Percentiles rank a stretch among this genome's conserved stretches.
These are phyloP conservation scores for Arabidopsis arenosa DNA, from an alignment of 345 rosid species.

Conservation along the genomic window DNA sequence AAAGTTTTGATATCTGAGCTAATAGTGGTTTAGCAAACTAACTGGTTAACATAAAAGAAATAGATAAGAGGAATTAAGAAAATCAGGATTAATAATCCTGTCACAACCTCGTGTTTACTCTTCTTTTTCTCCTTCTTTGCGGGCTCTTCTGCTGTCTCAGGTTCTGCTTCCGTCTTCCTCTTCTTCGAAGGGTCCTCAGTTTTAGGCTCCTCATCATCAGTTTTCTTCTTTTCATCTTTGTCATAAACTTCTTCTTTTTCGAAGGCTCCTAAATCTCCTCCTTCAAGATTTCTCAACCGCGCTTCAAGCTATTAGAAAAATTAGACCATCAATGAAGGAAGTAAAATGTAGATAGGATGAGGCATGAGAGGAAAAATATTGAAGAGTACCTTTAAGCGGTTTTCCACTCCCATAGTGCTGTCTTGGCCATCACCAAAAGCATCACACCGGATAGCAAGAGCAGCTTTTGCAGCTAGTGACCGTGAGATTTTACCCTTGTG, in stretches of 20 bases:
- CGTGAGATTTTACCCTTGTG: constrained; percentile 84
- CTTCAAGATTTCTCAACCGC: constrained; percentile 76
- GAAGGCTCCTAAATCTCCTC: constrained; percentile 67
- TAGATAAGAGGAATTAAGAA: too few relatives aligned
- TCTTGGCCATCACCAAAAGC: constrained; percentile 86
- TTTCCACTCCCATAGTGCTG: constrained; percentile 78
- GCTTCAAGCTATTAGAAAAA: constrained; percentile 66
- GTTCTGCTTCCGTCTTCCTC: constrained; percentile 44
- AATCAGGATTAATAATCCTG: background rate
- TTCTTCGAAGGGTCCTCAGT: constrained; percentile 40
- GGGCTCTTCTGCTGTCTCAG: constrained; percentile 32
- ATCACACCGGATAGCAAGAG: constrained; percentile 77
- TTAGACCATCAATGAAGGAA: background rate
- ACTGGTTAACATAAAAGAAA: too few relatives aligned
- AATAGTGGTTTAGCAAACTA: too few relatives aligned
- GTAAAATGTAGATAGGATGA: background rate
- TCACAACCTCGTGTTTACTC: constrained; percentile 44
- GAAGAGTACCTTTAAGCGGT: constrained; percentile 67
- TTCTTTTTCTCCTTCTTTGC: constrained; percentile 60
- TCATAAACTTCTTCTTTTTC: constrained; percentile 85
- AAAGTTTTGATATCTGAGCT: too few relatives aligned
- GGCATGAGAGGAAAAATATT: background rate
- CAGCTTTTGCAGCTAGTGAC: constrained; percentile 87
- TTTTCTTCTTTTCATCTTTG: constrained; percentile 69
- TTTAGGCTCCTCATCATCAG: constrained; percentile 34